A percentile compares a stretch with the other conserved stretches of the same genome.
Evolutionary conservation across 345 rosid species (phyloP).

Genomic region (Salix viminalis): DNA sequence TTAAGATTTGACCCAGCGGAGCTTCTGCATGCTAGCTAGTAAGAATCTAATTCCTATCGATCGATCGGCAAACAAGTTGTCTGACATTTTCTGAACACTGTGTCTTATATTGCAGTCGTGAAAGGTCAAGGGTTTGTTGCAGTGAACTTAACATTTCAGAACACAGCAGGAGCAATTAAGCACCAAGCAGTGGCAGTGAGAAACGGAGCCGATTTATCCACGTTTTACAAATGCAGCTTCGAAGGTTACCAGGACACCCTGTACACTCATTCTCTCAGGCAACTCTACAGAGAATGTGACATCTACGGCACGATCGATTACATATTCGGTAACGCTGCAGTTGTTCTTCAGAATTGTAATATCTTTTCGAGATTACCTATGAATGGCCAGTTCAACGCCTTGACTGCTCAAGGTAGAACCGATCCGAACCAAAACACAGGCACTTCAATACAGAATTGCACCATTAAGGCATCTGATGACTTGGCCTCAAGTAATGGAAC

Average conservation of each 20-base stretch:
- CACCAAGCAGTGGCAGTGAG: slow-evolving; percentile 56
- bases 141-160: slow-evolving; percentile 44
- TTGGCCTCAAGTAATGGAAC: slow-evolving; percentile 24
- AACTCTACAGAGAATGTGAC: slow-evolving; percentile 47
- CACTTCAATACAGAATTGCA: slow-evolving; percentile 35
- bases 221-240: slow-evolving; percentile 34
- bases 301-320: slow-evolving; percentile 58
- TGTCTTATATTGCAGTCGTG: slow-evolving; percentile 24
- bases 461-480: slow-evolving; percentile 23
- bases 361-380: slow-evolving; percentile 25
- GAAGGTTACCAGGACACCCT: slow-evolving; percentile 59
- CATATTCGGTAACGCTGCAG: slow-evolving; percentile 46
- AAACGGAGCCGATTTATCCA: slow-evolving; percentile 47
- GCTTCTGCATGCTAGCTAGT: no score
- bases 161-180: slow-evolving; percentile 54
- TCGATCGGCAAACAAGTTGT: no score
- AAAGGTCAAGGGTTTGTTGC: slow-evolving; percentile 44
- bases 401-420: slow-evolving; percentile 45
- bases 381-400: slow-evolving; percentile 20
- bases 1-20: no score
- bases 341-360: slow-evolving; percentile 35
- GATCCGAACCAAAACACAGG: slow-evolving; percentile 49
- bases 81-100: no score
- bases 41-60: no score
- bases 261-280: slow-evolving; percentile 49